These are phyloP conservation scores for Myochromella boudieri DNA, from an alignment of 768 basidiomycete species.

Conservation along the genomic window DNA sequence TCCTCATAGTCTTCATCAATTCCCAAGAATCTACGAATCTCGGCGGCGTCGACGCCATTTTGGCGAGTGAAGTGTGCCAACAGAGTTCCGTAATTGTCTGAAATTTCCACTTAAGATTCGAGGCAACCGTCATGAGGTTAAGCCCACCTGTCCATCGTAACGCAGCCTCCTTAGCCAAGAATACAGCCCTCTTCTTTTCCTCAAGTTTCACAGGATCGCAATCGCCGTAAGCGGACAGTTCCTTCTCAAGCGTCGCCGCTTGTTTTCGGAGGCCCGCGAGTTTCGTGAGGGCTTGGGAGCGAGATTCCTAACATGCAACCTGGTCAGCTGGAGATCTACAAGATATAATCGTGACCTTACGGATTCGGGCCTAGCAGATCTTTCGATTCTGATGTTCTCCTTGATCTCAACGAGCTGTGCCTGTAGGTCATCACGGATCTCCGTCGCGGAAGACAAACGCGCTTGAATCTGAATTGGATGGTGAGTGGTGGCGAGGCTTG, in stretches of 20 bases:
- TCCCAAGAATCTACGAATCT: slow-evolving; percentile 65
- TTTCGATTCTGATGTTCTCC: slow-evolving; percentile 48
- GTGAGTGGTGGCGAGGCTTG: background rate
- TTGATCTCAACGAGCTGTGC: slow-evolving; percentile 51
- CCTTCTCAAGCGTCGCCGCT: slow-evolving; percentile 53
- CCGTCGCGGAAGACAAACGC: slow-evolving; percentile 49
- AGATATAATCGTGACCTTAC: slow-evolving; percentile 35
- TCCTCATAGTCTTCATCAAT: slow-evolving; percentile 80
- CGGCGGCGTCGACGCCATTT: slow-evolving; percentile 53
- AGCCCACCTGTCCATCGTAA: slow-evolving; percentile 92
- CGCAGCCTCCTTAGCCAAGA: slow-evolving; percentile 81
- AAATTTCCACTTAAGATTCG: background rate
- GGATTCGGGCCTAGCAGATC: slow-evolving; percentile 53
- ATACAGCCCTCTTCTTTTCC: slow-evolving; percentile 68
- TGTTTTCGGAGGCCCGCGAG: slow-evolving; percentile 50
- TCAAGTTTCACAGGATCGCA: slow-evolving; percentile 85
- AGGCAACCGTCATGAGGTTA: background rate
- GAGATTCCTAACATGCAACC: slow-evolving; percentile 48
- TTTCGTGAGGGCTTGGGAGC: slow-evolving; percentile 50
- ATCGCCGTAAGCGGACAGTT: slow-evolving; percentile 76
- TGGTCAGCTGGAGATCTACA: slow-evolving; percentile 7
- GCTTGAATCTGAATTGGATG: slow-evolving; percentile 50
- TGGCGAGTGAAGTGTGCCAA: slow-evolving; percentile 67
- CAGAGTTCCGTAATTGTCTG: slow-evolving; percentile 73
- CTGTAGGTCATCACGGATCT: slow-evolving; percentile 39